A percentile compares a stretch with the other conserved stretches of the same genome.
Evolutionary conservation across 2,329 filamentous ascomycete genomes (phyloP).

Genomic region (Xylariaceae sp.): DNA sequence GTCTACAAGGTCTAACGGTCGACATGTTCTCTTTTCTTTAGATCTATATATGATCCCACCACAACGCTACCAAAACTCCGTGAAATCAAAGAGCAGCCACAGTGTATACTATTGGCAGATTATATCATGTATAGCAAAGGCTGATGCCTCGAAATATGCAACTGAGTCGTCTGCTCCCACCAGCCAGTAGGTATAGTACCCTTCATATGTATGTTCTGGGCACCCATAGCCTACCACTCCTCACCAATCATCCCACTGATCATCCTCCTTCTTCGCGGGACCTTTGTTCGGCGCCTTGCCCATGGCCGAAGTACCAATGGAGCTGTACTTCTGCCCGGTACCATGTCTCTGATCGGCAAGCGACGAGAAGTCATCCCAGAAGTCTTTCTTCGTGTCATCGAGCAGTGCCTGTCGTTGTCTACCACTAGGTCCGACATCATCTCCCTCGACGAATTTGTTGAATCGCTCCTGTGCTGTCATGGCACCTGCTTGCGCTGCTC

Average conservation of each 20-base stretch:
- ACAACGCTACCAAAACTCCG: conserved; percentile 26
- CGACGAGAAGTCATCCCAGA: conserved; percentile 88
- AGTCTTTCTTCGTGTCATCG: conserved; percentile 71
- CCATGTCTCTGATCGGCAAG: conserved; percentile 56
- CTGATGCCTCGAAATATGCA: conserved; percentile 13
- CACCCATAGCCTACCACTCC: too few relatives aligned
- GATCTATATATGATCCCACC: conserved; percentile 4
- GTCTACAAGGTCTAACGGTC: background rate
- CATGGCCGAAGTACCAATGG: conserved; percentile 61
- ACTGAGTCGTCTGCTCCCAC: background rate
- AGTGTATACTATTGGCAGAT: conserved; percentile 11
- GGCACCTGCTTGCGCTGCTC: conserved; percentile 66
- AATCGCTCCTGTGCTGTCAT: conserved; percentile 76
- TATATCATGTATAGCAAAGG: conserved; percentile 1
- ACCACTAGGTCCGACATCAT: conserved; percentile 30
- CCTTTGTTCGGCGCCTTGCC: conserved; percentile 47
- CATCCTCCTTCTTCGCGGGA: conserved; percentile 46
- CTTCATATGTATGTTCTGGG: too few relatives aligned
- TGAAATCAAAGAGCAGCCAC: conserved; percentile 21
- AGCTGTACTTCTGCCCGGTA: conserved; percentile 40
- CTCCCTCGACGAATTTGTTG: conserved; percentile 83
- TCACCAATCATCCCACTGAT: conserved; percentile 67
- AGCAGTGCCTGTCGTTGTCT: conserved; percentile 37
- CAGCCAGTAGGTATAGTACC: too few relatives aligned
- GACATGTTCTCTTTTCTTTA: background rate